Base-by-base conservation (phyloP, 225 moss, liverwort and hornwort genomes). In the Bryum argenteum region DNA sequence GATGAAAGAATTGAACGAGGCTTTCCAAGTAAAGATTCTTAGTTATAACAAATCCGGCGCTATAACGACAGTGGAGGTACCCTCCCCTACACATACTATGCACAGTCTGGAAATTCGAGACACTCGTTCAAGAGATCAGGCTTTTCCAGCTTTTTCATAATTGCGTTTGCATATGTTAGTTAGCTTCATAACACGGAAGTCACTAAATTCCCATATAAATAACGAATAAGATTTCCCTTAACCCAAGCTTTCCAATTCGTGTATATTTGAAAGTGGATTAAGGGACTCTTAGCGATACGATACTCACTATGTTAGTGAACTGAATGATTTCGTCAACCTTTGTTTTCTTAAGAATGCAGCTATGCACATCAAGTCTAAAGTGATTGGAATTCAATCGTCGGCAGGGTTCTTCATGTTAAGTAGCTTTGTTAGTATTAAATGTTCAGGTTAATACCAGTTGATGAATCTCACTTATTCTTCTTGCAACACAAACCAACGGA, bases 1-100 rank as follows among this genome's bases (percentile, higher is more conserved):
- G 91, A 91, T 91, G 21, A 77, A 89, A 71, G 70, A 84, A 41
- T 73, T 58, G 58, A 66, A 72, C 47, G 92, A 92, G 71, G 82
- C 87, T 61, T 61, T 92, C 2, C 80, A 87, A 78, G 80, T 89
- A 21, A 74, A 84, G 43, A 72, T 90, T 53, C 43, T 69, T 8
- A 84, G 79, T 33, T 90, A 83, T 68, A 90, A 85, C 39, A 70
- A 70, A 63, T 77, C 81, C 17, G 90, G 90, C 52, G 63, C 91
- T 10, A 58, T 87, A 44, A 72, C 79, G 58, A 79, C 69, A 58
- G 87, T 94, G 33, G 94, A 94, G 89, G 91, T 93, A 61, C 54
- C 16, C 19, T 48, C 14, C 21, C 70, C 44, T 39, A 5, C 9
- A 7, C 43, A 9, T 59, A 66, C 55, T 8, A 52, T 17, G 11